phyloP scores from a whole-genome alignment of 2,329 filamentous ascomycete genomes.

The Talaromyces funiculosus region DNA sequence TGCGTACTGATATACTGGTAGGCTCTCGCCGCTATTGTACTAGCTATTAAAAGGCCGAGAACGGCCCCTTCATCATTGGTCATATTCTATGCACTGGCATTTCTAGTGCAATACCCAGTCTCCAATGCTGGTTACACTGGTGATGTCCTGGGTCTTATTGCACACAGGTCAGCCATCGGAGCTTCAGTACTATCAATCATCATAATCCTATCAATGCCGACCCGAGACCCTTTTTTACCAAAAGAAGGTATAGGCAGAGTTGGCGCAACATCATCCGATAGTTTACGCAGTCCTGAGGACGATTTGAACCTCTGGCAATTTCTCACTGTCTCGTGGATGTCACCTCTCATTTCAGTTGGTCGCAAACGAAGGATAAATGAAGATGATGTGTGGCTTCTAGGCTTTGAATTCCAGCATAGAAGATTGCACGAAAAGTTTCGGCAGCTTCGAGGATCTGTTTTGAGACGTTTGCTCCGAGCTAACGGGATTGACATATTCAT shows the following conservation, averaged over 20 bases:
- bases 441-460: slow-evolving; percentile 65
- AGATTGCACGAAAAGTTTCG: slow-evolving; percentile 70
- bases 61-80: slow-evolving; percentile 38
- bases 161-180: slow-evolving; percentile 28
- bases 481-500: slow-evolving; percentile 75
- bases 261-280: slow-evolving; percentile 50
- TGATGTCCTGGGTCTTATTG: slow-evolving; percentile 14
- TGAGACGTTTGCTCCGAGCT: slow-evolving; percentile 63
- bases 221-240: slow-evolving; percentile 56
- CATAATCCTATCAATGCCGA: slow-evolving; percentile 61
- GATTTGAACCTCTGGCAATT: slow-evolving; percentile 75
- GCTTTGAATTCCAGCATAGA: slow-evolving; percentile 75
- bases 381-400: slow-evolving; percentile 74
- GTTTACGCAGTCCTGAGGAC: slow-evolving; percentile 72
- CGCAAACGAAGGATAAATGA: slow-evolving; percentile 63
- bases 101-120: slow-evolving; percentile 33
- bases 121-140: slow-evolving; percentile 21
- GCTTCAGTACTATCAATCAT: slow-evolving; percentile 46
- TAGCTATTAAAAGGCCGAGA: slow-evolving; percentile 37
- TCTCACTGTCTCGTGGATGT: slow-evolving; percentile 79
- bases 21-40: slow-evolving; percentile 30
- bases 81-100: slow-evolving; percentile 25
- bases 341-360: slow-evolving; percentile 63
- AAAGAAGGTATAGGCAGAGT: slow-evolving; percentile 55
- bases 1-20: slow-evolving; percentile 22